Conservation (phyloP, 2,329 filamentous ascomycete genomes). For the Stemphylium beticola region DNA sequence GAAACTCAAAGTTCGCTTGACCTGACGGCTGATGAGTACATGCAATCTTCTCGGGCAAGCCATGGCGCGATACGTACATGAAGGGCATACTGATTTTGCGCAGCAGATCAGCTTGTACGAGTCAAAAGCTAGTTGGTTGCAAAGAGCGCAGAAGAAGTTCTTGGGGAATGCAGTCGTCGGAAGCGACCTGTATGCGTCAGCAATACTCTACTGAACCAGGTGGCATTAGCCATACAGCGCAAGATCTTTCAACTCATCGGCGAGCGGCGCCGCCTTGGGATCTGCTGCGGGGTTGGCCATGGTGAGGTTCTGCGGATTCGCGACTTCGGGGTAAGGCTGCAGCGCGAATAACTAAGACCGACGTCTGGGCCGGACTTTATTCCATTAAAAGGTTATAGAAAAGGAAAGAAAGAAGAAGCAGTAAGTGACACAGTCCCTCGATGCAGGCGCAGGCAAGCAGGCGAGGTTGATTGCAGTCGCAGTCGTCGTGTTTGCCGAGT, state of each 20-base stretch:
- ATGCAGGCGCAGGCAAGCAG: conserved; percentile 8
- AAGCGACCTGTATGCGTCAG: conserved; percentile 66
- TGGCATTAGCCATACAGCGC: conserved; percentile 31
- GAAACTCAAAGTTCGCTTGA: conserved; percentile 61
- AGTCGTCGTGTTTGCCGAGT: conserved; percentile 20
- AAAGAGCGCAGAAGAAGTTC: conserved; percentile 92
- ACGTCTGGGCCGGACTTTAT: conserved; percentile 20
- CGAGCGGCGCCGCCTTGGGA: conserved; percentile 41
- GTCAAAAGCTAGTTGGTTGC: conserved; percentile 88
- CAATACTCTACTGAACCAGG: neutral
- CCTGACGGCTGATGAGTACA: conserved; percentile 28
- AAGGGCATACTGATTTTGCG: conserved; percentile 91
- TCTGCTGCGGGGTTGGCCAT: conserved; percentile 40
- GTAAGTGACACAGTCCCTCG: neutral
- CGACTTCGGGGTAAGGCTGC: conserved; percentile 28
- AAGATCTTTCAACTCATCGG: conserved; percentile 42
- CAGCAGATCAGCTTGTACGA: conserved; percentile 93
- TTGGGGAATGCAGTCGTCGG: conserved; percentile 87
- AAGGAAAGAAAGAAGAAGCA: neutral
- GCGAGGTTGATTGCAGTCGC: conserved; percentile 11
- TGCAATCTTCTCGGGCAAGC: neutral
- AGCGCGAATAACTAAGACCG: conserved; percentile 21
- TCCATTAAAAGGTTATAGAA: conserved; percentile 27
- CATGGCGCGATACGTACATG: conserved; percentile 66
- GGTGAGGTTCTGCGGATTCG: conserved; percentile 26